Conservation (phyloP, 495 filamentous ascomycete genomes). For the Daldinia caldariorum region DNA sequence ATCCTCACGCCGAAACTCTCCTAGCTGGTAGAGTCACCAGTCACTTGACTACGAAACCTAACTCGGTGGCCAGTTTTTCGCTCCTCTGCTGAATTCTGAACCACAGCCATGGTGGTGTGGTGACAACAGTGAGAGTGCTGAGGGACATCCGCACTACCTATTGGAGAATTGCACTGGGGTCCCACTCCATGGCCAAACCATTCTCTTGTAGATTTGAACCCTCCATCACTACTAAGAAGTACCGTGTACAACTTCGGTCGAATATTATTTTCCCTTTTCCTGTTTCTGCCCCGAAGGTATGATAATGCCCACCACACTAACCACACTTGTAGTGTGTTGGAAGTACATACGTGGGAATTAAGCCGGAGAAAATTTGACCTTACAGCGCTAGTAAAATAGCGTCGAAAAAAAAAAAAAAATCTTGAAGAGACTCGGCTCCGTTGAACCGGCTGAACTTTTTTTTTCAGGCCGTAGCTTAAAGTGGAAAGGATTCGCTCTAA, state of each 20-base stretch:
- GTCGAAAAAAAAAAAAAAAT: constrained; percentile 30
- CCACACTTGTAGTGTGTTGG: constrained; percentile 31
- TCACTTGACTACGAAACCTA: constrained; percentile 40
- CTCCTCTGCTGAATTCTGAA: constrained; percentile 29
- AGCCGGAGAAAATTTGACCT: constrained; percentile 33
- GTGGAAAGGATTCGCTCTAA: constrained; percentile 29
- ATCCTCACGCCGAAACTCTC: constrained; percentile 42
- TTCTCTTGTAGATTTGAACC: constrained; percentile 34
- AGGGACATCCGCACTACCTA: constrained; percentile 20
- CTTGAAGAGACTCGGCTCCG: constrained; percentile 38
- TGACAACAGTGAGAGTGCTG: constrained; percentile 38
- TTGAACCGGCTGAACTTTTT: constrained; percentile 35
- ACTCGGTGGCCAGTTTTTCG: constrained; percentile 28
- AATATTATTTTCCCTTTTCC: constrained; percentile 39
- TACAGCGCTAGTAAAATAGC: constrained; percentile 35
- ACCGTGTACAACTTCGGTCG: constrained; percentile 44
- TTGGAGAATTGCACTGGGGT: constrained; percentile 44
- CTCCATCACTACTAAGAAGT: constrained; percentile 27
- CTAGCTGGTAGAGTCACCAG: constrained; percentile 33
- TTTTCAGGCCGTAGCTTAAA: constrained; percentile 31
- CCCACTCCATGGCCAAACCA: constrained; percentile 42
- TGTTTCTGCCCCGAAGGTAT: constrained; percentile 37
- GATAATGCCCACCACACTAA: constrained; percentile 40
- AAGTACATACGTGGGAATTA: constrained; percentile 29
- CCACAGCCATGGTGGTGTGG: constrained; percentile 34